phyloP scores from a whole-genome alignment of 345 rosid species.

The Adansonia digitata region DNA sequence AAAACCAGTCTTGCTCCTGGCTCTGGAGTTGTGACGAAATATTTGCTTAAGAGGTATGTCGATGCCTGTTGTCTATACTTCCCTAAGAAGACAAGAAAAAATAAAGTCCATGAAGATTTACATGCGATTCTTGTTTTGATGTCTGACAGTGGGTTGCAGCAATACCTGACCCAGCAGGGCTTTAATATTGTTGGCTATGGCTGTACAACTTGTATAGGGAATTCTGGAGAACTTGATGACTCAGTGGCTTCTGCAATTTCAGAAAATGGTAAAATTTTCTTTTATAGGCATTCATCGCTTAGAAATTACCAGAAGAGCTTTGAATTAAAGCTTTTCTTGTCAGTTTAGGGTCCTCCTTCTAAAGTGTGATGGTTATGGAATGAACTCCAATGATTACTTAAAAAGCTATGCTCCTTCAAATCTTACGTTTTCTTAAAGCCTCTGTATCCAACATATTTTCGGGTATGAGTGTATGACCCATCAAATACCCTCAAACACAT shows the following conservation, averaged over 20 bases:
- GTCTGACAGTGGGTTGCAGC: slow-evolving; percentile 75
- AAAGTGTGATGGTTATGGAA: neutral
- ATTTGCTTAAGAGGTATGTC: slow-evolving; percentile 63
- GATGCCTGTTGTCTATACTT: neutral
- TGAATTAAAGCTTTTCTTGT: neutral
- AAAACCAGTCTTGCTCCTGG: slow-evolving; percentile 99
- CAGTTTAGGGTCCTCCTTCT: neutral
- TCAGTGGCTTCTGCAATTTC: slow-evolving; percentile 89
- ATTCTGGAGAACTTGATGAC: slow-evolving; percentile 92
- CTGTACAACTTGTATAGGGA: slow-evolving; percentile 97
- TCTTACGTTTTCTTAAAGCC: too few relatives aligned
- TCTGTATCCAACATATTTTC: too few relatives aligned
- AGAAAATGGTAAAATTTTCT: slow-evolving; percentile 90
- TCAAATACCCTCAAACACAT: too few relatives aligned
- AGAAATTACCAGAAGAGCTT: neutral
- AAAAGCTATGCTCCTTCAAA: too few relatives aligned
- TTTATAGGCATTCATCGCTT: too few relatives aligned
- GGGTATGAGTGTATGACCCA: too few relatives aligned
- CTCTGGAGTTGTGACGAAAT: slow-evolving; percentile 95
- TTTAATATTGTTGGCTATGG: slow-evolving; percentile 95
- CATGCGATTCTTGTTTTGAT: neutral
- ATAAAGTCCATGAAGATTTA: neutral
- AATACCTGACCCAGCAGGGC: slow-evolving; percentile 82
- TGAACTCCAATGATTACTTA: neutral
- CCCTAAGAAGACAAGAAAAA: neutral